Base-by-base conservation (phyloP, 441 rosid species). In the Pelargonium myrrhifolium region DNA sequence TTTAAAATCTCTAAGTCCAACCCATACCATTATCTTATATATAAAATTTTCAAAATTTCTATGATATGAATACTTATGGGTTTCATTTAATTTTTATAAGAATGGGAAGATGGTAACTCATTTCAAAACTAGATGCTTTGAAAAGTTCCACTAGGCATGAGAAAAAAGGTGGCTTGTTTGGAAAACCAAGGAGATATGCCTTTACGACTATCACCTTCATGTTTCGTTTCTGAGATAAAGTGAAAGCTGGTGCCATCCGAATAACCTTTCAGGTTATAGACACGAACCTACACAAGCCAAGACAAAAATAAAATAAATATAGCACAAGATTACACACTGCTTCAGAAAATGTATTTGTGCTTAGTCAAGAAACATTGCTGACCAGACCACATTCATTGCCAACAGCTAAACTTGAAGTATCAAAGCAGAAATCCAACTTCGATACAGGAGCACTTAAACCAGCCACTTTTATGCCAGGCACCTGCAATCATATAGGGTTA, bases 341-440 rank as follows among this genome's bases (percentile, higher is more conserved):
- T 26, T 0, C 39, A 11, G 31, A 26, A 24, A 60, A 24, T 60
- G 63, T 21, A 24, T 60, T 60, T 60, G 39, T 60, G 39, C 28
- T 12, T 26, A 60, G 63, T 35, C 12, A 28, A 65, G 68, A 70
- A 31, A 68, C 49, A 59, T 42, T 72, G 75, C 88, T 80, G 17
- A 88, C 94, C 88, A 86, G 76, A 49, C 94, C 94, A 59, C 71
- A 56, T 72, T 81, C 78, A 37, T 80, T 82, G 72, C 94, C 94
- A 67, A 86, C 84, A 65, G 86, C 94, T 85, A 88, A 82, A 74
- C 66, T 71, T 70, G 74, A 78, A 56, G 87, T 84, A 73, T 47
- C 65, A 65, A 74, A 68, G 72, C 89, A 88, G 51, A 88, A 73
- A 63, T 82, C 84, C 76, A 88, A 69, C 24, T 67, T 65, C 53